These are phyloP conservation scores for Platanus orientalis DNA, from an alignment of 164 flowering plant genomes.

Conservation along the genomic window DNA sequence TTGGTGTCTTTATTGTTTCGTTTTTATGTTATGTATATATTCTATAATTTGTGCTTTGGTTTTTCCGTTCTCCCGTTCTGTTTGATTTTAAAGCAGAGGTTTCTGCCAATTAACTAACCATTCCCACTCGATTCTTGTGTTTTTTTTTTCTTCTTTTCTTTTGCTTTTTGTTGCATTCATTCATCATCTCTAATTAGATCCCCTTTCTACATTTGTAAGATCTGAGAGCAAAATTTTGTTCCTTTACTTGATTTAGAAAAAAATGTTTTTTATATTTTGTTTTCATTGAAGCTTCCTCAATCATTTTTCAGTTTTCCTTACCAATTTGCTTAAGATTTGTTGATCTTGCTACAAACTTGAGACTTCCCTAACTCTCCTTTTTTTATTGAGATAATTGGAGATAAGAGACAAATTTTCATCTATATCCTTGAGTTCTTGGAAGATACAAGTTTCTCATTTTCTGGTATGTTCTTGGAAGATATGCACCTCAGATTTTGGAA, in stretches of 20 bases:
- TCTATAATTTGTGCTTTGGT: too few species aligned
- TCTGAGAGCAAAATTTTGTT: not conserved
- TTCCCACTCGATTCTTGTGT: too few species aligned
- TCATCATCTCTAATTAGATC: not conserved
- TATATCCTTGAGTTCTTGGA: not conserved
- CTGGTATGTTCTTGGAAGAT: slow-evolving; percentile 12
- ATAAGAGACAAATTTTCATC: not conserved
- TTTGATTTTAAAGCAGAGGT: too few species aligned
- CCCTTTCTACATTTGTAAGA: not conserved
- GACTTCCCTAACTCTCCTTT: not conserved
- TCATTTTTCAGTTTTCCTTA: not conserved
- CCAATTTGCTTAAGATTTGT: not conserved
- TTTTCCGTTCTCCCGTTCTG: too few species aligned
- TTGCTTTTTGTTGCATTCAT: not conserved
- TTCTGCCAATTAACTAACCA: too few species aligned
- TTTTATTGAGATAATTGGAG: not conserved
- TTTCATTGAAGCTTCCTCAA: not conserved
- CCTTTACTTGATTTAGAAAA: too few species aligned
- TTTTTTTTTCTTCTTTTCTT: not conserved
- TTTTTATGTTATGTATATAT: too few species aligned
- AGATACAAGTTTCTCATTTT: slow-evolving; percentile 21
- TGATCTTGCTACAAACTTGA: not conserved
- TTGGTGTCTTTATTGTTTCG: too few species aligned
- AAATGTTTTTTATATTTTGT: too few species aligned
- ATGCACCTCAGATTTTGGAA: slow-evolving; percentile 13